A percentile compares a stretch with the other conserved stretches of the same genome.
Evolutionary conservation across 2,329 filamentous ascomycete genomes (phyloP).

Genomic region (Talaromyces sp.): DNA sequence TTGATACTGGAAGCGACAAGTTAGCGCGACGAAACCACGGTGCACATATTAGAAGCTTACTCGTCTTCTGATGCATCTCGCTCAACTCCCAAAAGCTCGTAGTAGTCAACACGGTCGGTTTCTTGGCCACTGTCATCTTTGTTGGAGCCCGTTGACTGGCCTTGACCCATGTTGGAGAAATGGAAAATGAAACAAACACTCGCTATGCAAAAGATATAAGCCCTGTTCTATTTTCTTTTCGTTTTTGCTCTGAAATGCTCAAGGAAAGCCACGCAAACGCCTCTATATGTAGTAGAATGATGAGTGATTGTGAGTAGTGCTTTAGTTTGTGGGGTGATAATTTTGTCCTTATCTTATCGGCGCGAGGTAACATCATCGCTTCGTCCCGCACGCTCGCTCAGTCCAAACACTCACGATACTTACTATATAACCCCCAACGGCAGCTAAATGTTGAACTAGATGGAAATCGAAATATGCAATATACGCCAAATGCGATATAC

Average conservation of each 20-base stretch:
- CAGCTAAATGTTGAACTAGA: background rate
- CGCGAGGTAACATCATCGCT: background rate
- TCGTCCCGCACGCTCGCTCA: background rate
- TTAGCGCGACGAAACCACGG: constrained; percentile 1
- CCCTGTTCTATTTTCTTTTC: no score
- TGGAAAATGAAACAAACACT: background rate
- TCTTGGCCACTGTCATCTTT: constrained; percentile 19
- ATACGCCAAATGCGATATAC: background rate
- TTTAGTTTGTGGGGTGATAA: constrained; percentile 6
- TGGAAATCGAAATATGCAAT: background rate
- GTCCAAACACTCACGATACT: background rate
- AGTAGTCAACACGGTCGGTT: constrained; percentile 46
- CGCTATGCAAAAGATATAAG: background rate
- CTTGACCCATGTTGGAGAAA: constrained; percentile 39
- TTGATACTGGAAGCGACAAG: constrained; percentile 61
- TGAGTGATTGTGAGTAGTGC: background rate
- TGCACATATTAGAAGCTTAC: constrained; percentile 43
- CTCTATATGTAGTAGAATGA: background rate
- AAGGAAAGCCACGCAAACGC: background rate
- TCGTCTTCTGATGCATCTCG: constrained; percentile 73
- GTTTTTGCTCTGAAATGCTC: background rate
- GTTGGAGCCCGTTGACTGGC: constrained; percentile 35
- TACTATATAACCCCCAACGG: background rate
- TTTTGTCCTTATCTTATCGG: constrained; percentile 12
- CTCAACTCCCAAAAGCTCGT: constrained; percentile 73